phyloP scores from a whole-genome alignment of 257 asterid genomes.

The Agastache rugosa region DNA sequence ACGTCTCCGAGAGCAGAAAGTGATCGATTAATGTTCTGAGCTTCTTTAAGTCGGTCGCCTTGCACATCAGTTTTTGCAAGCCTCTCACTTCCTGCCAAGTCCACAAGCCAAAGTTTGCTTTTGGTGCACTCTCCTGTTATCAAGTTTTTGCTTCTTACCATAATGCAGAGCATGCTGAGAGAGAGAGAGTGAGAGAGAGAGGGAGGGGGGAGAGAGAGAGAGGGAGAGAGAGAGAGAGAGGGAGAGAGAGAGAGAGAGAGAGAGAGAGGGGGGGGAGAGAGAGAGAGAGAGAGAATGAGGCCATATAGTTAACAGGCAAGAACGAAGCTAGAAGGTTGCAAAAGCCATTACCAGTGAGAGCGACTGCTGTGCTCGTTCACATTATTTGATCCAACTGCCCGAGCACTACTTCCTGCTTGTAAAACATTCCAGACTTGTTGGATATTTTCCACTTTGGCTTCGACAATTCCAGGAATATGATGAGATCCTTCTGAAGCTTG shows the following conservation, averaged over 20 bases:
- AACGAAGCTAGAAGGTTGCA: conserved; percentile 2
- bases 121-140: conserved; percentile 79
- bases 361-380: conserved; percentile 99
- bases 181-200: too few relatives aligned
- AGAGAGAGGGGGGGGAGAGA: conserved; percentile 28
- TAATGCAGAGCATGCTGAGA: conserved; percentile 87
- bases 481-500: conserved; percentile 93
- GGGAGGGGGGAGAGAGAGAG: conserved; percentile 7
- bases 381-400: conserved; percentile 94
- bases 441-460: conserved; percentile 81
- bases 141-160: conserved; percentile 80
- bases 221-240: background rate
- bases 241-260: background rate
- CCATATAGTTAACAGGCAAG: background rate
- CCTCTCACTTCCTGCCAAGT: conserved; percentile 99
- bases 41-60: conserved; percentile 99
- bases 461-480: conserved; percentile 91
- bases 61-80: conserved; percentile 94
- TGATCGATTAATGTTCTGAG: conserved; percentile 94
- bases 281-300: background rate
- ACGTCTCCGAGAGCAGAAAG: conserved; percentile 99
- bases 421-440: conserved; percentile 88
- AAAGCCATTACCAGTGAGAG: conserved; percentile 85
- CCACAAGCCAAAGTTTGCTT: conserved; percentile 99
- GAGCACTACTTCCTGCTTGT: conserved; percentile 92